These are phyloP conservation scores for Tolypocladium nubicola DNA, from an alignment of 2,329 filamentous ascomycete genomes.

Conservation along the genomic window DNA sequence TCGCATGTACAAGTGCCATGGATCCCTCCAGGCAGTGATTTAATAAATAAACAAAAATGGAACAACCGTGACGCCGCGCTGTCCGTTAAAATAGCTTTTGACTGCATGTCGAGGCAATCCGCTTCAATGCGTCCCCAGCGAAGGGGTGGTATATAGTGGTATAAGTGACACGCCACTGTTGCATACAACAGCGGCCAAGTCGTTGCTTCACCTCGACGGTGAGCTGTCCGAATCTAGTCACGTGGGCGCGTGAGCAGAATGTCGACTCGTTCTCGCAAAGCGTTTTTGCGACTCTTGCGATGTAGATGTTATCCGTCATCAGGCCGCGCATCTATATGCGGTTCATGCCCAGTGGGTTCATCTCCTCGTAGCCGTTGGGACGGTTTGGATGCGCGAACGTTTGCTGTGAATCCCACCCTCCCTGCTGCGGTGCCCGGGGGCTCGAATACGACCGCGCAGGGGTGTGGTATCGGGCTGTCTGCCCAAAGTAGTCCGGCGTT, in stretches of 20 bases:
- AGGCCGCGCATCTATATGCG: constrained; percentile 26
- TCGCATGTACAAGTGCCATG: neutral
- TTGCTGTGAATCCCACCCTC: constrained; percentile 31
- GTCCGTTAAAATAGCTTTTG: constrained; percentile 2
- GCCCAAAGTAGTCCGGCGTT: constrained; percentile 46
- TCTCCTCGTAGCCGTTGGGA: constrained; percentile 23
- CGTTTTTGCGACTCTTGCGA: neutral
- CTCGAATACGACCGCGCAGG: constrained; percentile 46
- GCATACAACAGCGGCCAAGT: neutral
- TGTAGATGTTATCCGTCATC: neutral
- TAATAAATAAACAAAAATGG: neutral
- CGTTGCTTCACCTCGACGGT: neutral
- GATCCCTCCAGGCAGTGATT: neutral
- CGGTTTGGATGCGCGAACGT: constrained; percentile 23
- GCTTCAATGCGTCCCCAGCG: neutral
- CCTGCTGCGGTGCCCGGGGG: constrained; percentile 34
- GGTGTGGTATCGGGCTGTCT: constrained; percentile 42
- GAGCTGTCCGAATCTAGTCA: neutral
- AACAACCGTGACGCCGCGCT: constrained; percentile 10
- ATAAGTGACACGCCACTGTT: neutral
- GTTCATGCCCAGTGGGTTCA: constrained; percentile 48
- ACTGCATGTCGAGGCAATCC: neutral
- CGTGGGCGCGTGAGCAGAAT: neutral
- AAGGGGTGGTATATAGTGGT: constrained; percentile 3
- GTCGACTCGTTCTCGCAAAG: neutral